A percentile compares a stretch with the other conserved stretches of the same genome.
Evolutionary conservation across 257 asterid genomes (phyloP).

Genomic region (Solanum habrochaites): DNA sequence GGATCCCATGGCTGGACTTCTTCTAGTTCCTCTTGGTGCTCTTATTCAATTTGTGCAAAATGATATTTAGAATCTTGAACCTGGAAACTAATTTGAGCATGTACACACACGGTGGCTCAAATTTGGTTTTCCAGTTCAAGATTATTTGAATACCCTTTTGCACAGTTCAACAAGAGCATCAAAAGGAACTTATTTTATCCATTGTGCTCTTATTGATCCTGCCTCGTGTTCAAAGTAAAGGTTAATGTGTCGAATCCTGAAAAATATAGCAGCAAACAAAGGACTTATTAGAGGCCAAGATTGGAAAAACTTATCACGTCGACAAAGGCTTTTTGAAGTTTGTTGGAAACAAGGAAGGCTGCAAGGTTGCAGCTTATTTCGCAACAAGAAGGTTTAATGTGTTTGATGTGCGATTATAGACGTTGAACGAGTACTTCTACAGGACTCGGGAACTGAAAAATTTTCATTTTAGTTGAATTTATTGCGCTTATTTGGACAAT

Average conservation of each 20-base stretch:
- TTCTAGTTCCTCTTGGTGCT: conserved; percentile 86
- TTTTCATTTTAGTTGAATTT: too few species aligned
- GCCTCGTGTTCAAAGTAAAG: conserved; percentile 84
- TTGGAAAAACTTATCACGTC: too few species aligned
- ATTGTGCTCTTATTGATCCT: conserved; percentile 57
- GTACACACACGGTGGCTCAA: conserved; percentile 33
- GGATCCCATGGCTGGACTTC: conserved; percentile 58
- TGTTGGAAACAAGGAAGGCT: too few species aligned
- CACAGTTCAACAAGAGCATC: conserved; percentile 77
- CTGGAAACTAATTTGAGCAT: conserved; percentile 62
- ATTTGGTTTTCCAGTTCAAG: conserved; percentile 81
- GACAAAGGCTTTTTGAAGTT: too few species aligned
- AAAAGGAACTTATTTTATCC: conserved; percentile 82
- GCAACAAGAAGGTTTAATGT: conserved; percentile 85
- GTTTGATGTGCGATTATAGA: conserved; percentile 68
- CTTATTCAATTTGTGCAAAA: conserved; percentile 74
- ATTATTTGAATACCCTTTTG: conserved; percentile 88
- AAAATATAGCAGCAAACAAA: background rate
- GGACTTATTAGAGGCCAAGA: background rate
- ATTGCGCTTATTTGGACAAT: too few species aligned
- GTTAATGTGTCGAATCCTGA: conserved; percentile 81
- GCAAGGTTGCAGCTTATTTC: conserved; percentile 59
- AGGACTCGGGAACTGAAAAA: too few species aligned
- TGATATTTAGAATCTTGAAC: conserved; percentile 80
- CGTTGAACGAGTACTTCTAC: background rate